These are phyloP conservation scores for Diutina ranongensis DNA, from an alignment of 1,139 yeast species.

Conservation along the genomic window DNA sequence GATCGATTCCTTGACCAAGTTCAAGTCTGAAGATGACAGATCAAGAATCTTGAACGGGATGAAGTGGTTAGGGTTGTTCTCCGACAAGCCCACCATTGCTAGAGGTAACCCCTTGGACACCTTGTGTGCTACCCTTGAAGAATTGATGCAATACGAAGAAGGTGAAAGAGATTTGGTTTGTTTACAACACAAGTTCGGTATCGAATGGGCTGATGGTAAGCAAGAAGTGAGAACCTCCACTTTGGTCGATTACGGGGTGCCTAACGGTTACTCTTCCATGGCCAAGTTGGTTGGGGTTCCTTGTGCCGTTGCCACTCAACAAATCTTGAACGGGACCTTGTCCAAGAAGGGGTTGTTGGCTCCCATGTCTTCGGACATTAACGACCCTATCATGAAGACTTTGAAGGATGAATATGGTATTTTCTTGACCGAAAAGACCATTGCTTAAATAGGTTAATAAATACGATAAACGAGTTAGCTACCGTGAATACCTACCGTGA, in stretches of 20 bases:
- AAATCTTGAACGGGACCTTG: slow-evolving; percentile 76
- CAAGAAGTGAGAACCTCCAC: slow-evolving; percentile 91
- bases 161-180: slow-evolving; percentile 94
- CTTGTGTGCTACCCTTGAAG: slow-evolving; percentile 90
- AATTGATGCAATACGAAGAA: slow-evolving; percentile 89
- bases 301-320: slow-evolving; percentile 89
- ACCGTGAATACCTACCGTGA: too few relatives aligned
- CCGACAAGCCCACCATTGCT: slow-evolving; percentile 65
- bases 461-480: too few relatives aligned
- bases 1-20: slow-evolving; percentile 67
- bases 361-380: slow-evolving; percentile 84
- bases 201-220: slow-evolving; percentile 90
- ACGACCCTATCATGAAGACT: slow-evolving; percentile 82
- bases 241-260: slow-evolving; percentile 86
- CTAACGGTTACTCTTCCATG: slow-evolving; percentile 94
- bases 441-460: slow-evolving; percentile 13
- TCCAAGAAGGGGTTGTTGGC: slow-evolving; percentile 67
- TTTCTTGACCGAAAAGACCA: slow-evolving; percentile 77
- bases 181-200: slow-evolving; percentile 95
- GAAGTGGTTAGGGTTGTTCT: slow-evolving; percentile 89
- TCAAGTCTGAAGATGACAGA: slow-evolving; percentile 75
- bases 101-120: slow-evolving; percentile 94
- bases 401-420: slow-evolving; percentile 86
- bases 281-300: slow-evolving; percentile 98
- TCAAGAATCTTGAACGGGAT: slow-evolving; percentile 80